Evolutionary conservation across 1,284 basidiomycete species (phyloP), one percentile per base, ranked within the genome.

Genomic region (Tremellales sp.): DNA sequence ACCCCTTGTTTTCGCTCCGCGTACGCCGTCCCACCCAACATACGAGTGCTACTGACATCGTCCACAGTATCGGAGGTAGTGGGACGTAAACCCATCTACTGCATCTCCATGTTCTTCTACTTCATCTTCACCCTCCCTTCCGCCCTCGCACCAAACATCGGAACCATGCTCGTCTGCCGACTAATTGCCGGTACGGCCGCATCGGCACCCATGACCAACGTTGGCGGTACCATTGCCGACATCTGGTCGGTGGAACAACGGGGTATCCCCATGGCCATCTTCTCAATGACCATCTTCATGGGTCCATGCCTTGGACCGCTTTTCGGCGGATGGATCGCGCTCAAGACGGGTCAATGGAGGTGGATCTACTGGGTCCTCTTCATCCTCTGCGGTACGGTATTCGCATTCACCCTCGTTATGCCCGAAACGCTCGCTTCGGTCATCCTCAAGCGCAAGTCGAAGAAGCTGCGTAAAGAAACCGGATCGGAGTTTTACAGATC

Each of bases 361-460:
- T 77, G 76, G 73, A 73, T 76, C 51, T 76, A 77, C 64, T 76
- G 72, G 73, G 59, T 74, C 15, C 60, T 74, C 27, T 68, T 70
- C 51, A 73, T 72, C 46, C 60, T 74, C 52, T 54, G 62, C 26
- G 70, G 65, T 23, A 60, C 67, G 48, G 61, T 65, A 53, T 62
- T 70, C 47, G 42, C 51, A 40, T 51, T 58, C 41, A 61, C 62
- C n/a, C 52, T 68, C 52, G 40, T 73, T 51, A 63, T 68, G 46
- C 74, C 74, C 7, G 75, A 76, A 55, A 75, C 75, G 2, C 72
- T 73, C 52, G 62, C 67, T 0, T 67, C 70, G 6, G 64, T 74
- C 19, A 58, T 77, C 22, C 61, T 76, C 25, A 68, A 67, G 19
- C 50, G 57, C 17, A 58, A 68, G 45, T 75, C 74, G 23, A 56